phyloP scores from a whole-genome alignment of 2,329 filamentous ascomycete species.

The Westerdykella sp. region DNA sequence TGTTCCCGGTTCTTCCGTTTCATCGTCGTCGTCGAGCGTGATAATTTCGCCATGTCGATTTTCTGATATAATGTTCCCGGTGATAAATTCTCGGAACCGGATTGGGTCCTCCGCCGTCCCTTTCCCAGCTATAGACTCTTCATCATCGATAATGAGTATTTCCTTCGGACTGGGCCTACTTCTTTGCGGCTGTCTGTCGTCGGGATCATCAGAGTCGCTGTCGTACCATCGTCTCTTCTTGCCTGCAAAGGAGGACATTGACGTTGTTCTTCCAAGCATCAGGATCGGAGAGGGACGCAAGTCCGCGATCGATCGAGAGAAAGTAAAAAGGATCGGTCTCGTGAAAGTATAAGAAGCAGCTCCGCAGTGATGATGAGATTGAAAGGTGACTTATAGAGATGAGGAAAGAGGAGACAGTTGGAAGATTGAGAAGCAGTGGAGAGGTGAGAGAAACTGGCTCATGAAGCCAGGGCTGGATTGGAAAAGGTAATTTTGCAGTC shows the following conservation, averaged over 20 bases:
- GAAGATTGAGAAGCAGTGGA: too few species aligned
- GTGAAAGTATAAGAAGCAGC: too few species aligned
- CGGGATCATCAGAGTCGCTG: too few species aligned
- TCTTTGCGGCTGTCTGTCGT: background rate
- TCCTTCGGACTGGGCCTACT: background rate
- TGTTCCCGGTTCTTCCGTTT: background rate
- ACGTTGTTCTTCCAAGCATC: background rate
- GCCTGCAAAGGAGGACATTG: background rate
- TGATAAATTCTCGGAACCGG: background rate
- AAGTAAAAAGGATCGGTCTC: background rate
- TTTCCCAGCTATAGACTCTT: background rate
- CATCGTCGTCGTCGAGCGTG: background rate
- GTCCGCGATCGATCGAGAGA: background rate
- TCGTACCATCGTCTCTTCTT: background rate
- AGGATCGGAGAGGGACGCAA: background rate
- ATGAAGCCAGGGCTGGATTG: too few species aligned
- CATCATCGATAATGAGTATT: constrained; percentile 1
- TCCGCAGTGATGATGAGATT: too few species aligned
- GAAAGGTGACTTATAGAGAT: too few species aligned
- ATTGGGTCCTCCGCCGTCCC: constrained; percentile 3
- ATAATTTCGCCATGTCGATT: background rate
- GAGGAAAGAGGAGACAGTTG: too few species aligned
- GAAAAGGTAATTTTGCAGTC: too few species aligned
- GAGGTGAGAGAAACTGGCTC: too few species aligned
- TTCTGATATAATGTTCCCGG: constrained; percentile 1